Evolutionary conservation across 176 grass and related monocot genomes (phyloP).

Genomic region (Oryza rufipogon): DNA sequence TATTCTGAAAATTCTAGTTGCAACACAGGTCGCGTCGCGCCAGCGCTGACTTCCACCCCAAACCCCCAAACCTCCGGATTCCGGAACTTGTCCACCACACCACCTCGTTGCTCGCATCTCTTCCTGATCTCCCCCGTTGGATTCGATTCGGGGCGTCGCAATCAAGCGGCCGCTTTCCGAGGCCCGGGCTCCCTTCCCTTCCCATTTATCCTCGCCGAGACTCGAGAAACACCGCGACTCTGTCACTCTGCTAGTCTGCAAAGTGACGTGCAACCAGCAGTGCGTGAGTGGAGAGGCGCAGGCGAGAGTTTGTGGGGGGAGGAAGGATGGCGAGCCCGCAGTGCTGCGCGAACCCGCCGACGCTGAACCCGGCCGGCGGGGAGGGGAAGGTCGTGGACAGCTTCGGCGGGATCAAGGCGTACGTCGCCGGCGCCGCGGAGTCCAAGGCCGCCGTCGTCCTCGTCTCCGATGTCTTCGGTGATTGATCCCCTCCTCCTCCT

Average conservation of each 20-base stretch:
- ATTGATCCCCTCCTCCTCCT: background rate
- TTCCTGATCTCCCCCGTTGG: too few species aligned
- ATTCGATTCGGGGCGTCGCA: background rate
- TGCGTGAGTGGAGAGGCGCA: too few species aligned
- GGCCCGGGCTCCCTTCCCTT: background rate
- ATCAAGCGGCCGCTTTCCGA: background rate
- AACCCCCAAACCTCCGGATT: too few species aligned
- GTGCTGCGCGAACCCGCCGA: constrained; percentile 74
- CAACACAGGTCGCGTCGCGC: too few species aligned
- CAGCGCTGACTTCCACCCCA: too few species aligned
- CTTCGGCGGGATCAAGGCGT: constrained; percentile 69
- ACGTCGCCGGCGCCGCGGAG: constrained; percentile 48
- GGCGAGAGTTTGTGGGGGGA: too few species aligned
- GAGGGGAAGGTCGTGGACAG: constrained; percentile 73
- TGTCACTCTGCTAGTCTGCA: too few species aligned
- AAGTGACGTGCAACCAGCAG: too few species aligned
- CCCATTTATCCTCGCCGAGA: background rate
- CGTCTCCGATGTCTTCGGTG: constrained; percentile 73
- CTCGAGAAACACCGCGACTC: too few species aligned
- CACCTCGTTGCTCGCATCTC: too few species aligned
- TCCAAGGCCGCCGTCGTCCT: constrained; percentile 66
- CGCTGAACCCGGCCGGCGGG: constrained; percentile 46
- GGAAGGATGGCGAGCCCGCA: constrained; percentile 61
- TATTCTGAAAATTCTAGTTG: too few species aligned
- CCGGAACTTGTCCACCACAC: too few species aligned